Conservation (phyloP, 306 rosid species). For the Cucurbita maxima region DNA sequence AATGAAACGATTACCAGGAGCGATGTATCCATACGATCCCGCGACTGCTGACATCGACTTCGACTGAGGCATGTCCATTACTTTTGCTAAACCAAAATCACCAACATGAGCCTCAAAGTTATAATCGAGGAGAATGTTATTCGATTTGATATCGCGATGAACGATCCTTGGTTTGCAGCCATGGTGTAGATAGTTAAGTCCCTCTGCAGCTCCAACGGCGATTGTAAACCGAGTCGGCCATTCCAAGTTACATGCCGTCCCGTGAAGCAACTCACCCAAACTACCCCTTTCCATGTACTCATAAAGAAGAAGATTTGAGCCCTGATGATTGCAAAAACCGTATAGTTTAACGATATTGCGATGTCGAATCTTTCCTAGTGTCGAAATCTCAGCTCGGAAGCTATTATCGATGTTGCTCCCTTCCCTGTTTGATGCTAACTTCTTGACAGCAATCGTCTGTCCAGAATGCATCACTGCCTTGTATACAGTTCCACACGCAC, state of each 20-base stretch:
- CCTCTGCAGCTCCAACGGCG: constrained; percentile 85
- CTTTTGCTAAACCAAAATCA: constrained; percentile 53
- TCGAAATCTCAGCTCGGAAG: constrained; percentile 73
- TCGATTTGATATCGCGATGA: constrained; percentile 80
- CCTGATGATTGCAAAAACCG: constrained; percentile 74
- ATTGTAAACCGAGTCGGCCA: constrained; percentile 56
- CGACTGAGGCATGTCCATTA: constrained; percentile 15
- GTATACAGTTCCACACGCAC: constrained; percentile 88
- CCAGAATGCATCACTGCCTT: constrained; percentile 61
- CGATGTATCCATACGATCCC: constrained; percentile 13
- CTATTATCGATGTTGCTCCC: constrained; percentile 52
- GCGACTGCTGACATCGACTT: constrained; percentile 14
- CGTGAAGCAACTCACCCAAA: constrained; percentile 76
- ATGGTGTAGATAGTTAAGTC: constrained; percentile 67
- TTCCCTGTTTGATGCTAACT: constrained; percentile 58
- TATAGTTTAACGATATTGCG: constrained; percentile 73
- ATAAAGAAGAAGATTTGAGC: constrained; percentile 68
- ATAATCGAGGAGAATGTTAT: constrained; percentile 66
- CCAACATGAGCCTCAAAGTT: constrained; percentile 66
- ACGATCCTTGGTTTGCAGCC: constrained; percentile 77
- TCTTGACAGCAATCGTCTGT: constrained; percentile 65
- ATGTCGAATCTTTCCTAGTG: constrained; percentile 84
- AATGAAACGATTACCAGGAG: constrained; percentile 6
- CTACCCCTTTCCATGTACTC: constrained; percentile 84
- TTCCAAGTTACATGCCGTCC: constrained; percentile 36